Base-by-base conservation (phyloP, 768 basidiomycete genomes). In the Amylocystis lapponica region DNA sequence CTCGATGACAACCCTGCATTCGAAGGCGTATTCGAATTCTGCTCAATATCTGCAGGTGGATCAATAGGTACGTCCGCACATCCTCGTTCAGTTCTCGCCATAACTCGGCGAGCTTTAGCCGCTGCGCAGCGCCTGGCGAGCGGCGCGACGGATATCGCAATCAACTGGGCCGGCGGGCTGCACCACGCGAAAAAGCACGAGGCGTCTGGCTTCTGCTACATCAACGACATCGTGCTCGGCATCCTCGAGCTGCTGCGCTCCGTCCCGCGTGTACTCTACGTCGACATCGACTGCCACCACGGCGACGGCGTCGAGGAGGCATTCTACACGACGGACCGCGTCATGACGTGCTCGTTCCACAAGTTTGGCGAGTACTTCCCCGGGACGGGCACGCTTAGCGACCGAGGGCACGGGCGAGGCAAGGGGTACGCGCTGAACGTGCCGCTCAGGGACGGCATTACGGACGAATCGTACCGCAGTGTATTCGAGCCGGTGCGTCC, bases 161-260 rank as follows among this genome's bases (percentile, higher is more conserved):
- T 97, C 49, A 96, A 97, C 66, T 97, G 94, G 96, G 92, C 96
- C 1, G 96, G 96, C 8, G 96, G 96, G 2, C 75, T 99, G 3
- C 96, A 99, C 65, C 96, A 99, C 63, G 96, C 96, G n/a, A 99
- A 99, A 69, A 98, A 97, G 63, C 79, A 88, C 43, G 96, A 97
- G 67, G 96, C 95, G 0, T 89, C 87, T 6, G 96, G 96, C 12
- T 99, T 99, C 66, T 99, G 96, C 72, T 99, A 98, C 70, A 84
- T 98, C 66, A 99, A 99, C 63, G 89, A 94, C 63, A 99, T 97
- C 60, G 93, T 96, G 1, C 81, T 98, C 20, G 86, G 82, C 33
- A 95, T 96, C 29, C 75, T 99, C 36, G 95, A 96, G 62, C 81
- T 99, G 7, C 69, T 95, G n/a, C 79, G 93, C 52, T 78, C 71